Percentiles rank a stretch among this genome's conserved stretches.
Evolutionary conservation across 2,329 filamentous ascomycete genomes (phyloP).

Genomic region (Lasiodiplodia theobromae): DNA sequence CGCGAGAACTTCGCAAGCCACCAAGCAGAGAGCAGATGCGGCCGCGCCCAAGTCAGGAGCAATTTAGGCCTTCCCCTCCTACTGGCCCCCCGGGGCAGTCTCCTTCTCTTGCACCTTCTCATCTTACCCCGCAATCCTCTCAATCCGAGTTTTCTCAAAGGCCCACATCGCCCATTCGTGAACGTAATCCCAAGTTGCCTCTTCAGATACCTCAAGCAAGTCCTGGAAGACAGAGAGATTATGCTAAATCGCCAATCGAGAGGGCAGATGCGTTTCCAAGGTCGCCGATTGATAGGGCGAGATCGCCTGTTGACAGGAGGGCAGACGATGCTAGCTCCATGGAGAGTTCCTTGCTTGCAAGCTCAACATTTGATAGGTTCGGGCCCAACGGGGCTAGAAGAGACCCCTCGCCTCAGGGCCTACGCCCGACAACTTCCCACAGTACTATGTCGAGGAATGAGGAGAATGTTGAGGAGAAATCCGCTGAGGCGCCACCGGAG

Average conservation of each 20-base stretch:
- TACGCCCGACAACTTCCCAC: constrained; percentile 45
- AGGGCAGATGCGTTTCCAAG: constrained; percentile 17
- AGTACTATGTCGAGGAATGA: constrained; percentile 44
- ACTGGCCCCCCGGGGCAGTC: constrained; percentile 34
- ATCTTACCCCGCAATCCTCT: constrained; percentile 50
- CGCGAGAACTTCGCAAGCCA: constrained; percentile 43
- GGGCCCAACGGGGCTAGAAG: constrained; percentile 31
- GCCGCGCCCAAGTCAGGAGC: constrained; percentile 33
- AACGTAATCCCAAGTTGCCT: constrained; percentile 33
- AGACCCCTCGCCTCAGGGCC: constrained; percentile 44
- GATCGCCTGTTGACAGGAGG: constrained; percentile 12
- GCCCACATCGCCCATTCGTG: constrained; percentile 25
- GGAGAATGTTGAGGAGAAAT: constrained; percentile 38
- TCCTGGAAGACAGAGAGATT: constrained; percentile 24
- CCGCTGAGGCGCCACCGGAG: constrained; percentile 57
- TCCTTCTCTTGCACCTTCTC: constrained; percentile 37
- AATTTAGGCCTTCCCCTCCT: constrained; percentile 34
- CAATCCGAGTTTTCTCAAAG: constrained; percentile 43
- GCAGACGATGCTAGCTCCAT: constrained; percentile 11
- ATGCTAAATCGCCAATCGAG: constrained; percentile 23
- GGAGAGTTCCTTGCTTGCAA: constrained; percentile 36
- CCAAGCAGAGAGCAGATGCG: constrained; percentile 45
- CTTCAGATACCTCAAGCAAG: constrained; percentile 34
- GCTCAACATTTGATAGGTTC: constrained; percentile 30
- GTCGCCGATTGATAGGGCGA: constrained; percentile 23